Evolutionary conservation across 768 basidiomycete species (phyloP), one percentile per base, ranked within the genome.

Genomic region (Podaxis rugospora): DNA sequence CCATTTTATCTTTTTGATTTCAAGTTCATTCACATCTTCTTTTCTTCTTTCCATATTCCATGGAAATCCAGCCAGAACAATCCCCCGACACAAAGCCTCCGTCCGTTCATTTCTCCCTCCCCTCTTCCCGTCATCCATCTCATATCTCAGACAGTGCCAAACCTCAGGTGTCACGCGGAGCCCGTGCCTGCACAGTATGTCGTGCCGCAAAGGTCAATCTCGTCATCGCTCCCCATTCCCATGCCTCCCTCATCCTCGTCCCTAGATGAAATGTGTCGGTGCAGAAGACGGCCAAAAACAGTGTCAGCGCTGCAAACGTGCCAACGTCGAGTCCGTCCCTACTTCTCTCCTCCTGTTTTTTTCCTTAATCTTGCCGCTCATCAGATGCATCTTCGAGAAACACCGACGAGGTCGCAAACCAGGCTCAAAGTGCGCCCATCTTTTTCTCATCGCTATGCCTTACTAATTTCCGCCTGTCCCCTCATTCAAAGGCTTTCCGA

Each of bases 261-360:
- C 73, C 47, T 66, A 93, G 92, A 94, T 94, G 92, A 92, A 93
- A 72, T 94, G 92, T 67, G 91, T 93, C 62, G 92, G 90, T 49
- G 89, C 92, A 53, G 92, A 94, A 70, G 91, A 93, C 67, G 90
- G 91, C 62, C 80, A 84, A 63, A 86, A 85, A 67, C 84, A 83
- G 32, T 94, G 92, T 70, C 90, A 93, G 71, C 87, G 92, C 54
- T 94, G 92, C 75, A 88, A 84, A 69, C 87, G 92, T 62, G 86
- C 89, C 36, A 88, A 87, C 65, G 84, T 86, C 54, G 86, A 90
- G 89, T 89, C 71, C 63, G 85, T 79, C 55, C 62, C 53, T 46
- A 54, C 27, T 50, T 63, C 47, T 61, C 61, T 59, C 56, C 59
- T 61, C 53, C 61, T 52, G 51, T 39, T 53, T 47, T 55, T 27